Evolutionary conservation across 2,329 filamentous ascomycete species (phyloP), one percentile per base, ranked within the genome.

Genomic region (Incumbomyces lentus): DNA sequence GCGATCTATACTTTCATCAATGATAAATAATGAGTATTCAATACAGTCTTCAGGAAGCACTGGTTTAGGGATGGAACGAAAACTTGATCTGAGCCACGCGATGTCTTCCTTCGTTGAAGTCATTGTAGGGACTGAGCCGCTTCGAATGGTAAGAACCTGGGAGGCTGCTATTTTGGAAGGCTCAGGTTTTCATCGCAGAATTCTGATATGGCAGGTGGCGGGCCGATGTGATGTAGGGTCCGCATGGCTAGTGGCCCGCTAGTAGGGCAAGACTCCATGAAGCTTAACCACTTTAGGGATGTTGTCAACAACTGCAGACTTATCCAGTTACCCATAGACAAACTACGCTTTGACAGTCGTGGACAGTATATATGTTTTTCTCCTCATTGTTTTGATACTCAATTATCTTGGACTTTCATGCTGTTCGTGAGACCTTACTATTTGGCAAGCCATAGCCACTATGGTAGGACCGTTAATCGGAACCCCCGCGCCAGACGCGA

Each of bases 401-500:
- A 53, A 62, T 62, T 60, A 51, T 60, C 49, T 52, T 55, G 49
- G 51, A 26, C 5, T 26, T 8, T 26, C 22, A 26, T 26, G 22
- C 5, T 26, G 8, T 26, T 26, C 4, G 22, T 8, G 22, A 26
- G 5, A 4, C 8, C 22, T 26, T 26, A 8, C 22, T 26, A 26
- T 26, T 8, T 26, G 22, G 22, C 8, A 26, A 8, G 8, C 22
- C 22, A 26, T 33, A 33, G 26, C 40, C 64, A 69, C 59, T 56
- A 86, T 86, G 82, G 76, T 74, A 49, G 74, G 76, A 54, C 75
- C 77, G 34, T 82, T 81, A 60, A 75, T 94, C 67, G 84, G 92
- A 67, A 93, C 89, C 62, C 94, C 87, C 52, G 85, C 87, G 62
- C 94, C 87, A 51, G 84, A 88, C 60, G 87, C 95, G 74, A 81